Evolutionary conservation across 2,329 filamentous ascomycete species (phyloP).

Genomic region (Arthrinium puccinioides): DNA sequence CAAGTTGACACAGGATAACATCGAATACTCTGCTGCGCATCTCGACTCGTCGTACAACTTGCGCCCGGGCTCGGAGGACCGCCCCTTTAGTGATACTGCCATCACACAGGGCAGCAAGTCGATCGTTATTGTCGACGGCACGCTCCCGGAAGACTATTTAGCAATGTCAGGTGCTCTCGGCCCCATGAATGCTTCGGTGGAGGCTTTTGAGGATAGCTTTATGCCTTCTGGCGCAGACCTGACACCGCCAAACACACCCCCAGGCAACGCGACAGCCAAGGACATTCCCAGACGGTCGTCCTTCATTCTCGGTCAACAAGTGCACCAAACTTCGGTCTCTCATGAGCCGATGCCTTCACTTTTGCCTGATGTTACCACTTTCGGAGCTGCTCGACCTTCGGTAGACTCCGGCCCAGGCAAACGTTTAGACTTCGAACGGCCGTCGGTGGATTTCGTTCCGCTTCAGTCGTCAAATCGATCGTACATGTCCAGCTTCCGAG

Average conservation of each 20-base stretch:
- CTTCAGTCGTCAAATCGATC: too few relatives aligned
- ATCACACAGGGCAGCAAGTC: slow-evolving; percentile 81
- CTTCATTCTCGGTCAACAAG: slow-evolving; percentile 42
- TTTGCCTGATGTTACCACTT: slow-evolving; percentile 36
- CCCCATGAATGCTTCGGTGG: slow-evolving; percentile 37
- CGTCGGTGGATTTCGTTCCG: slow-evolving; percentile 14
- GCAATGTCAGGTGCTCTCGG: slow-evolving; percentile 43
- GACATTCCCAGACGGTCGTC: slow-evolving; percentile 49
- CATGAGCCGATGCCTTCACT: slow-evolving; percentile 38
- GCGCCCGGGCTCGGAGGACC: slow-evolving; percentile 22
- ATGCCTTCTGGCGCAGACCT: slow-evolving; percentile 40
- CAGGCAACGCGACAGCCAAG: slow-evolving; percentile 20
- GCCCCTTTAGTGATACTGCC: slow-evolving; percentile 44
- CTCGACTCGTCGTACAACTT: slow-evolving; percentile 35
- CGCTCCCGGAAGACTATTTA: slow-evolving; percentile 40
- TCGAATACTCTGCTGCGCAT: slow-evolving; percentile 36
- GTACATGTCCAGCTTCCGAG: slow-evolving; percentile 24
- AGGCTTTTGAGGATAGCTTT: slow-evolving; percentile 46
- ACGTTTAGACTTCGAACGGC: slow-evolving; percentile 16
- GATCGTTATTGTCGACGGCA: slow-evolving; percentile 78
- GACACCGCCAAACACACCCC: slow-evolving; percentile 56
- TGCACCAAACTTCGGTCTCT: slow-evolving; percentile 26
- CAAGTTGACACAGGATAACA: slow-evolving; percentile 20
- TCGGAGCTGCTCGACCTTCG: slow-evolving; percentile 18
- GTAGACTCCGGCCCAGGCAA: slow-evolving; percentile 2